These are phyloP conservation scores for Cystofilobasidium macerans DNA, from an alignment of 768 basidiomycete genomes.

Conservation along the genomic window DNA sequence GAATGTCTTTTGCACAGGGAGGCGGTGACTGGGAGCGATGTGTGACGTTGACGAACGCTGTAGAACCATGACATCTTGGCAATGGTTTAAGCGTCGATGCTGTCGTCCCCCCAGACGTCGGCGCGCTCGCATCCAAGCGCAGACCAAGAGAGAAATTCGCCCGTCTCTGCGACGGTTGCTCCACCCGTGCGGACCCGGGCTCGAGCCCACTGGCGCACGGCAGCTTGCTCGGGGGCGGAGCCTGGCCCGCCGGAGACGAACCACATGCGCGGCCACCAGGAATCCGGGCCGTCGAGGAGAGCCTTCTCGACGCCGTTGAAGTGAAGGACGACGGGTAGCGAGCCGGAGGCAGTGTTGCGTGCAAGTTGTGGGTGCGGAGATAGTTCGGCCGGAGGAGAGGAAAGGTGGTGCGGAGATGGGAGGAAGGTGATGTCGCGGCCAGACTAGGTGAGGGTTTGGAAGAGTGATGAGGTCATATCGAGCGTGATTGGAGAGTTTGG, in stretches of 20 bases:
- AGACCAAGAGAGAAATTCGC: not conserved
- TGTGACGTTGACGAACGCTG: too few species aligned
- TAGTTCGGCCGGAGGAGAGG: not conserved
- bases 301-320: slow-evolving; percentile 5
- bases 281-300: not conserved
- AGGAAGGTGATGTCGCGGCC: not conserved
- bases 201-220: not conserved
- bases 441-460: slow-evolving; percentile 11
- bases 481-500: not conserved
- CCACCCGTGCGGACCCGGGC: not conserved
- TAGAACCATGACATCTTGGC: too few species aligned
- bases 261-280: not conserved
- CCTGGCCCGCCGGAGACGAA: not conserved
- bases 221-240: not conserved
- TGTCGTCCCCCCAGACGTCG: slow-evolving; percentile 7
- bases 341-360: not conserved
- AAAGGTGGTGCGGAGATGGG: not conserved
- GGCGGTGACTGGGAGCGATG: too few species aligned
- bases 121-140: slow-evolving; percentile 7
- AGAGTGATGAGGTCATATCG: slow-evolving; percentile 1
- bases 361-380: not conserved
- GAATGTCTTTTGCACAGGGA: too few species aligned
- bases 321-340: not conserved
- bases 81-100: too few species aligned
- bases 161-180: not conserved